Percentiles rank a stretch among this genome's conserved stretches.
Evolutionary conservation across 345 rosid species (phyloP).

Genomic region (Rhodomyrtus tomentosa): DNA sequence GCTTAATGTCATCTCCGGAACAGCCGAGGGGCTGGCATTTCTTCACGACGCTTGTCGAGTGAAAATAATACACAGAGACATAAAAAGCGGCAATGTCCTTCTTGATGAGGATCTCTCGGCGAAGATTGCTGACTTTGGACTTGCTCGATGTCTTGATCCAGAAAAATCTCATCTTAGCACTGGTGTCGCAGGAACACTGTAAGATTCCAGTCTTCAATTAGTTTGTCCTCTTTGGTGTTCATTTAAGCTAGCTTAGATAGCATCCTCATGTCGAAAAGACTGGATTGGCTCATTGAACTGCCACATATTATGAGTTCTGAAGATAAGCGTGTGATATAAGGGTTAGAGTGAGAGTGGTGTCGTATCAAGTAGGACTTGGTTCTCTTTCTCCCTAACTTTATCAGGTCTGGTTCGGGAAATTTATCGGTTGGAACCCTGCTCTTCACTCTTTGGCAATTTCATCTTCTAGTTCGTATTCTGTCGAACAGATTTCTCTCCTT

Average conservation of each 20-base stretch:
- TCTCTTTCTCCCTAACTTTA: background rate
- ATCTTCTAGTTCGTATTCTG: background rate
- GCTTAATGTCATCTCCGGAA: background rate
- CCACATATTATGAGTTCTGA: background rate
- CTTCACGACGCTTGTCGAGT: conserved; percentile 5
- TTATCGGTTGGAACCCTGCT: background rate
- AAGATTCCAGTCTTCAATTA: background rate
- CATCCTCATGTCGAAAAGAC: background rate
- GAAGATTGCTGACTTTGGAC: conserved; percentile 13
- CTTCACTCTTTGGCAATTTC: background rate
- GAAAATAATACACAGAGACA: conserved; percentile 11
- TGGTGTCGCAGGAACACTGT: conserved; percentile 13
- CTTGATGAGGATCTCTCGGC: conserved; percentile 6
- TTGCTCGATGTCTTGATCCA: conserved; percentile 5
- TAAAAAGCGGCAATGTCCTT: conserved; percentile 10
- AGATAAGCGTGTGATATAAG: background rate
- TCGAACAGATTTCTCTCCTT: background rate
- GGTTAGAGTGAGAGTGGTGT: background rate
- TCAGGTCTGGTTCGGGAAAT: background rate
- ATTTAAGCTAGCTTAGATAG: background rate
- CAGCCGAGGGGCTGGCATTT: conserved; percentile 12
- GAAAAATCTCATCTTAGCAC: conserved; percentile 10
- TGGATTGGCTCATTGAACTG: background rate
- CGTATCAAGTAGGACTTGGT: background rate
- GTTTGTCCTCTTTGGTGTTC: background rate